Percentiles rank a stretch among this genome's conserved stretches.
These are phyloP conservation scores for Glycine latifolia DNA, from an alignment of 306 rosid species.

Conservation along the genomic window DNA sequence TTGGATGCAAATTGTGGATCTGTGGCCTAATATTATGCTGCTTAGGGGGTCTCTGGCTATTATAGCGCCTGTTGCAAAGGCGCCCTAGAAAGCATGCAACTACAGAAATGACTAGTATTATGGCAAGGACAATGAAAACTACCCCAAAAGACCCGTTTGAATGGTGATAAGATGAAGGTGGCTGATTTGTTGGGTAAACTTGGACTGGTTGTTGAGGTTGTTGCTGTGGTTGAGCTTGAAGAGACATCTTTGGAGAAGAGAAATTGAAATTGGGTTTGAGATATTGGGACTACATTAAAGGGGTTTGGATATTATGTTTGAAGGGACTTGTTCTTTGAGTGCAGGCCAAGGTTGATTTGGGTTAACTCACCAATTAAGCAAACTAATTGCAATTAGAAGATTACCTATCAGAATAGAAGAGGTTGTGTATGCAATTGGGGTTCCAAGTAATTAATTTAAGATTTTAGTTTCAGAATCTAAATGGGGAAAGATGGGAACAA, in stretches of 20 bases:
- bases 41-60: conserved; percentile 35
- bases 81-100: conserved; percentile 84
- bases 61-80: conserved; percentile 65
- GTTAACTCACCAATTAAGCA: conserved; percentile 47
- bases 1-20: conserved; percentile 51
- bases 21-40: conserved; percentile 48
- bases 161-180: conserved; percentile 61
- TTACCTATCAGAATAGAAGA: conserved; percentile 42
- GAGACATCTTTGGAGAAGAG: conserved; percentile 48
- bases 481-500: conserved; percentile 45
- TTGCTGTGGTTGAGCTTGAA: conserved; percentile 47
- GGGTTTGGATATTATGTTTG: conserved; percentile 28
- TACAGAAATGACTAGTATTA: conserved; percentile 70
- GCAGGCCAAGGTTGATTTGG: conserved; percentile 51
- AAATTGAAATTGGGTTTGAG: conserved; percentile 18
- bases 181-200: conserved; percentile 69
- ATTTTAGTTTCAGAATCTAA: conserved; percentile 42
- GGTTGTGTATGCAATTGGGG: conserved; percentile 49
- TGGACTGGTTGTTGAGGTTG: conserved; percentile 54
- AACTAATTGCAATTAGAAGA: conserved; percentile 45
- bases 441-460: conserved; percentile 21
- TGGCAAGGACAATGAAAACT: conserved; percentile 84
- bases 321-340: conserved; percentile 64
- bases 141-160: conserved; percentile 87
- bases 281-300: not conserved